Evolutionary conservation across 2,329 filamentous ascomycete genomes (phyloP).

Genomic region (Hymenotorrendiella dingleyae): DNA sequence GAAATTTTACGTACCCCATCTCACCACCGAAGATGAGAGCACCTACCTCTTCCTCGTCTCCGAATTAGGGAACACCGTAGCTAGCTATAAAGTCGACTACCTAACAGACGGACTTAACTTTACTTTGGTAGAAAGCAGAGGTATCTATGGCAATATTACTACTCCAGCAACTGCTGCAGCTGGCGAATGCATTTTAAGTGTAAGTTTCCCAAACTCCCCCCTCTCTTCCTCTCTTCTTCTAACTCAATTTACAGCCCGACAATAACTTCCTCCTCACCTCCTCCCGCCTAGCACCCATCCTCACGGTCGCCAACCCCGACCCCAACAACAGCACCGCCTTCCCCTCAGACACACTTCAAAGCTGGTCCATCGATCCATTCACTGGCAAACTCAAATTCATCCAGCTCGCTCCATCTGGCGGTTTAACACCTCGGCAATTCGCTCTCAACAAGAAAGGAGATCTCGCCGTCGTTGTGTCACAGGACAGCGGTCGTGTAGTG

Average conservation of each 20-base stretch:
- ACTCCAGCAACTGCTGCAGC: conserved; percentile 40
- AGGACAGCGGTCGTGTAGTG: conserved; percentile 36
- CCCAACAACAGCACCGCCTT: conserved; percentile 38
- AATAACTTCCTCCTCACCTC: conserved; percentile 60
- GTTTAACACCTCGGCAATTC: conserved; percentile 41
- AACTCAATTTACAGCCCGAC: conserved; percentile 41
- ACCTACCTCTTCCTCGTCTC: conserved; percentile 38
- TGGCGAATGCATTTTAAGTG: conserved; percentile 53
- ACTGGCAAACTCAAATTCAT: conserved; percentile 39
- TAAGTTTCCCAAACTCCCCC: conserved; percentile 34
- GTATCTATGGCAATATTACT: conserved; percentile 40
- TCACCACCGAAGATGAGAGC: neutral
- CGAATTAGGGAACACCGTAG: conserved; percentile 41
- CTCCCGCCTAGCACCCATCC: conserved; percentile 57
- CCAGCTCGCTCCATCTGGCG: conserved; percentile 40
- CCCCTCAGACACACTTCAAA: conserved; percentile 58
- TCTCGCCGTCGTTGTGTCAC: conserved; percentile 40
- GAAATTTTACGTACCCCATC: conserved; percentile 33
- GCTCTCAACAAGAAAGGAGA: conserved; percentile 39
- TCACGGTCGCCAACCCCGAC: conserved; percentile 44
- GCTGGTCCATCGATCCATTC: conserved; percentile 47
- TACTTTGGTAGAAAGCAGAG: conserved; percentile 40
- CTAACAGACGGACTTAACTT: conserved; percentile 38
- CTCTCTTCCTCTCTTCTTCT: neutral
- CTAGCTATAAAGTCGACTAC: conserved; percentile 52